Percentiles rank a stretch among this genome's conserved stretches.
phyloP scores from a whole-genome alignment of 2,329 filamentous ascomycete species.

The Orbilia quercus region DNA sequence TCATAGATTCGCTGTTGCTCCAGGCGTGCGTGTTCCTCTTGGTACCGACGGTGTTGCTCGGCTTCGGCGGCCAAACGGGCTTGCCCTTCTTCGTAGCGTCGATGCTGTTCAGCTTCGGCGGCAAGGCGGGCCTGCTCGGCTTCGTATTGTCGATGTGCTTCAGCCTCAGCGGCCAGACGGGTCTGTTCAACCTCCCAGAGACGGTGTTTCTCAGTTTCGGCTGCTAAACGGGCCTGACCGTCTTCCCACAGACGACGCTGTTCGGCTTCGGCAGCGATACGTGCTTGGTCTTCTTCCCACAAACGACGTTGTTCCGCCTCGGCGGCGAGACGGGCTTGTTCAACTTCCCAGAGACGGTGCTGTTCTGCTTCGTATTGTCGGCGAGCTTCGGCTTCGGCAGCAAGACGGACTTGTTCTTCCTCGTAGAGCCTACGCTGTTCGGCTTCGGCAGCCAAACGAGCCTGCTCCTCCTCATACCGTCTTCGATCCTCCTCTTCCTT shows the following conservation, averaged over 20 bases:
- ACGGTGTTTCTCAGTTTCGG: conserved; percentile 22
- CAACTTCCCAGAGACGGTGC: conserved; percentile 19
- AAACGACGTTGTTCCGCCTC: conserved; percentile 25
- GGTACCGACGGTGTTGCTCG: conserved; percentile 13
- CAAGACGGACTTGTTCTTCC: conserved; percentile 21
- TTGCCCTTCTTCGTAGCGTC: conserved; percentile 12
- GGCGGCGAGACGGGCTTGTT: conserved; percentile 27
- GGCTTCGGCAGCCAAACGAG: conserved; percentile 30
- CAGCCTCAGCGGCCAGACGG: conserved; percentile 19
- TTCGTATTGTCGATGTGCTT: conserved; percentile 5
- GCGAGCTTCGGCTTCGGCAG: conserved; percentile 23
- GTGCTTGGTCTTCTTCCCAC: conserved; percentile 27
- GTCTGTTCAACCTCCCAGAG: conserved; percentile 21
- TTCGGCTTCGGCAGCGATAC: conserved; percentile 34
- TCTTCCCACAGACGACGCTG: conserved; percentile 16
- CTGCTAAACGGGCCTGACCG: conserved; percentile 20
- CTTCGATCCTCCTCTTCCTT: conserved; percentile 32
- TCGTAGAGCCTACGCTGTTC: conserved; percentile 26
- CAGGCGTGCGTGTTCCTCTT: conserved; percentile 27
- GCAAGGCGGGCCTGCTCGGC: conserved; percentile 6
- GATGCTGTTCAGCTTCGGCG: conserved; percentile 21
- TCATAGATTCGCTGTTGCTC: conserved; percentile 43
- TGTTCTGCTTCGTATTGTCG: conserved; percentile 19
- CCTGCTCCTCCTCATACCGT: conserved; percentile 31
- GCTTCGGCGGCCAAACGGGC: conserved; percentile 24